Base-by-base conservation (phyloP, 2,329 filamentous ascomycete genomes). In the Cordyceps militaris region DNA sequence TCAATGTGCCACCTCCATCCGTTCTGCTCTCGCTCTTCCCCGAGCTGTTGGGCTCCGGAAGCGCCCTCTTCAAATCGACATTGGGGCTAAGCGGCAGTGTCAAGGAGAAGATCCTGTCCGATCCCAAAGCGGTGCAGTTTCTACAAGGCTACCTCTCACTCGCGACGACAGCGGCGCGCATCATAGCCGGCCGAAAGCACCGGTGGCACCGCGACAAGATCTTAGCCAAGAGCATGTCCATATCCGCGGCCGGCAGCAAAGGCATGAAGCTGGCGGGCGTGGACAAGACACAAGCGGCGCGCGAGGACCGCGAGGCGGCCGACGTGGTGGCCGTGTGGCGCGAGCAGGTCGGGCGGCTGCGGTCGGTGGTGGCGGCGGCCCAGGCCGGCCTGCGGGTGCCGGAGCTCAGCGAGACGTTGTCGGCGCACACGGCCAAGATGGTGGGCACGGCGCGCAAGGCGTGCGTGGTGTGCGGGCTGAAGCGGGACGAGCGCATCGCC, bases 241-340 rank as follows among this genome's bases (percentile, higher is more conserved):
- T 97, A 61, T 89, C 90, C 1, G 84, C 85, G 16, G 82, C 86
- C 2, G 86, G 85, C 3, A 82, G 85, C 55, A 90, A 89, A 65
- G 86, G 93, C 3, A 97, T 97, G 93, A 97, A 97, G 72, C 81
- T 97, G 21, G 83, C 87, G 0, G 88, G 90, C 13, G 77, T 97
- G 42, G 92, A 96, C 72, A 93, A 88, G 72, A 82, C 85, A 3
- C 91, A 97, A 70, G 79, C 82, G n/a, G 79, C 83, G 24, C 87
- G 90, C 59, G 93, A 97, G 73, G 88, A 96, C 62, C 83, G 91
- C 63, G 91, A 96, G 72, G 88, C 85, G 0, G 82, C 87, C 8
- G 92, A 96, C 67, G 84, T 91, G 3, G 78, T 91, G 1, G 78
- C 81, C 14, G 78, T 81, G 14, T 97, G 91, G 91, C 86, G 84